A percentile compares a stretch with the other conserved stretches of the same genome.
phyloP scores from a whole-genome alignment of 495 filamentous ascomycete genomes.

The Lineolata rhizophorae region DNA sequence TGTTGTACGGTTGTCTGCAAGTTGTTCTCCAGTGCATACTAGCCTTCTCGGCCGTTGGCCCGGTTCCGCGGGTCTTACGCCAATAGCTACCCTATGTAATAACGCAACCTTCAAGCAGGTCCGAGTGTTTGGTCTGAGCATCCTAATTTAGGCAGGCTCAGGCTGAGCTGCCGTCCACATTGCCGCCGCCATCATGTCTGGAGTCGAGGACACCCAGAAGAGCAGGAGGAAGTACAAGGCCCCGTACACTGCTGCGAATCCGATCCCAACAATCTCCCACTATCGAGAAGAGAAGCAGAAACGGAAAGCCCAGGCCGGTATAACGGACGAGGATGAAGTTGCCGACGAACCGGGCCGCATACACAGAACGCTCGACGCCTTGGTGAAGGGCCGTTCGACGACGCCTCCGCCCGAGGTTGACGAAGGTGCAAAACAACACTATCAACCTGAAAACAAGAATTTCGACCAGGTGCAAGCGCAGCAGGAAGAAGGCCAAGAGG shows the following conservation, averaged over 20 bases:
- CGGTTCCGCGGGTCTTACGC: too few relatives aligned
- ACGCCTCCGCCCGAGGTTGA: background rate
- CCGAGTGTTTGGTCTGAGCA: too few relatives aligned
- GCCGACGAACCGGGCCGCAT: constrained; percentile 6
- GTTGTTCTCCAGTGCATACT: too few relatives aligned
- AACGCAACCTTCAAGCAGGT: too few relatives aligned
- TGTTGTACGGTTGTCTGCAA: too few relatives aligned
- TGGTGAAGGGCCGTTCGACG: constrained; percentile 3
- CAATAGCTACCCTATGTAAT: too few relatives aligned
- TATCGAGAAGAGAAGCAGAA: constrained; percentile 35
- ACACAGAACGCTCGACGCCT: constrained; percentile 6
- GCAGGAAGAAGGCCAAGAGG: constrained; percentile 17
- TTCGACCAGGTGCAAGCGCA: constrained; percentile 4
- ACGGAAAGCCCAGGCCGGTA: constrained; percentile 17
- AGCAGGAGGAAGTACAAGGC: constrained; percentile 23
- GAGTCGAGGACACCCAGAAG: constrained; percentile 23
- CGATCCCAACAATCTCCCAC: constrained; percentile 37
- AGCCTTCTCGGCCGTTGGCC: too few relatives aligned
- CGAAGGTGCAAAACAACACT: constrained; percentile 5
- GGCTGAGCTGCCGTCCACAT: too few relatives aligned
- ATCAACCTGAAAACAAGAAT: constrained; percentile 13
- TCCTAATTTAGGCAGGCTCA: too few relatives aligned
- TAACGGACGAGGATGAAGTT: constrained; percentile 4
- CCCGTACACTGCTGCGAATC: constrained; percentile 32
- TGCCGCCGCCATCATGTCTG: constrained; percentile 20